Evolutionary conservation across 441 rosid species (phyloP), one percentile per base, ranked within the genome.

Genomic region (Gossypium aridum): DNA sequence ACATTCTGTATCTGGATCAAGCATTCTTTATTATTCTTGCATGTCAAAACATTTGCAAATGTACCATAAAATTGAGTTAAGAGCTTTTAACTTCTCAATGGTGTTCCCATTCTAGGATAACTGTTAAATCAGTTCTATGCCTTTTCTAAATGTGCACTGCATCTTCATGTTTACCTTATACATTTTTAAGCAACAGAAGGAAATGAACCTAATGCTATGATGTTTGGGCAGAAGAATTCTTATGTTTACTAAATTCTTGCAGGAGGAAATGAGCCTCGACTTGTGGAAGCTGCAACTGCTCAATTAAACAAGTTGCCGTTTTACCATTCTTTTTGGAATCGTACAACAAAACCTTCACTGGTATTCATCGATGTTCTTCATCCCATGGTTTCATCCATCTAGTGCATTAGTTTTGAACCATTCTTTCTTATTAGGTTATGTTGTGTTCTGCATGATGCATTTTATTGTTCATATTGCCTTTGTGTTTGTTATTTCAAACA

Each of bases 251-350:
- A 39, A 75, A 73, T 51, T 68, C 63, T 53, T 84, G 84, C 91
- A 95, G 99, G 99, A 51, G 99, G 99, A 39, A 89, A 83, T 82
- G 98, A 96, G 78, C 92, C 91, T 19, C 84, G 94, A 55, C 98
- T 96, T 79, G 90, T 95, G 77, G 86, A 87, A 56, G 98, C 99
- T 77, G 98, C 98, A 49, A 75, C 82, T 37, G 62, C 68, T 56
- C 99, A 96, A 77, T 76, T 96, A 85, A 89, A 87, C 49, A 87
- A 80, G 67, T 86, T 93, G 83, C 98, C 99, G 1, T 96, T 96
- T 83, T 96, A 93, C 79, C 99, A 96, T 79, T 96, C 99, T 13
- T 96, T 95, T 80, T 93, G 98, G 98, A 96, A 96, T 83, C 97
- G 97, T 70, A 93, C 98, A 7, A 93, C 99, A 74, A 90, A 86